Evolutionary conservation across 768 basidiomycete genomes (phyloP).

Genomic region (Hysterangium stoloniferum): DNA sequence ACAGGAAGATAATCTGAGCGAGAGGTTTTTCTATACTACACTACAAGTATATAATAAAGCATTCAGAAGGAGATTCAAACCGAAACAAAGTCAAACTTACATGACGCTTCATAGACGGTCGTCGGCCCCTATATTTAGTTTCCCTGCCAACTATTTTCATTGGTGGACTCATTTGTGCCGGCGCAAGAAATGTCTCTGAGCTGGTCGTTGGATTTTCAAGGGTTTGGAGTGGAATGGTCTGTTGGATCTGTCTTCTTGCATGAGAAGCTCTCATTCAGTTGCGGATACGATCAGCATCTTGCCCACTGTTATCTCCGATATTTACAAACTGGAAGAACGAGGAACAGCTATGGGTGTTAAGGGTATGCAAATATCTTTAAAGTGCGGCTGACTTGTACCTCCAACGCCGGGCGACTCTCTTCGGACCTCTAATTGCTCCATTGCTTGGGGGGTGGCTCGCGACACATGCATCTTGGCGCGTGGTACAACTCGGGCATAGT

Average conservation of each 20-base stretch:
- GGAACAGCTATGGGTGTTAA: constrained; percentile 40
- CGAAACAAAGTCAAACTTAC: no score
- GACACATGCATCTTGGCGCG: constrained; percentile 5
- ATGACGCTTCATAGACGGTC: constrained; percentile 63
- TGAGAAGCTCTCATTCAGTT: no score
- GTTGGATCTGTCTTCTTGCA: background rate
- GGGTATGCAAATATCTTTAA: constrained; percentile 10
- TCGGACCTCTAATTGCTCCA: constrained; percentile 29
- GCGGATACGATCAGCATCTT: background rate
- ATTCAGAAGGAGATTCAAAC: no score
- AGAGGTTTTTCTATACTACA: no score
- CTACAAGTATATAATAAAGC: no score
- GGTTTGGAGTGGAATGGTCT: constrained; percentile 51
- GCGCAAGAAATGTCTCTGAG: constrained; percentile 33
- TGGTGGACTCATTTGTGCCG: constrained; percentile 53
- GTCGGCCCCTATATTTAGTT: constrained; percentile 49
- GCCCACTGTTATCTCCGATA: constrained; percentile 39
- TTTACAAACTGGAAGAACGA: constrained; percentile 12
- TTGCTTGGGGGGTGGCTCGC: constrained; percentile 5
- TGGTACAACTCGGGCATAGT: constrained; percentile 2
- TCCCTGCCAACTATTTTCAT: constrained; percentile 51
- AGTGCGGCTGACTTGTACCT: background rate
- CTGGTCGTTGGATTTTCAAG: constrained; percentile 61
- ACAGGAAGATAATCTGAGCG: no score
- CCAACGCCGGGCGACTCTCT: background rate